Evolutionary conservation across 306 rosid genomes (phyloP).

Genomic region (Betula pendula): DNA sequence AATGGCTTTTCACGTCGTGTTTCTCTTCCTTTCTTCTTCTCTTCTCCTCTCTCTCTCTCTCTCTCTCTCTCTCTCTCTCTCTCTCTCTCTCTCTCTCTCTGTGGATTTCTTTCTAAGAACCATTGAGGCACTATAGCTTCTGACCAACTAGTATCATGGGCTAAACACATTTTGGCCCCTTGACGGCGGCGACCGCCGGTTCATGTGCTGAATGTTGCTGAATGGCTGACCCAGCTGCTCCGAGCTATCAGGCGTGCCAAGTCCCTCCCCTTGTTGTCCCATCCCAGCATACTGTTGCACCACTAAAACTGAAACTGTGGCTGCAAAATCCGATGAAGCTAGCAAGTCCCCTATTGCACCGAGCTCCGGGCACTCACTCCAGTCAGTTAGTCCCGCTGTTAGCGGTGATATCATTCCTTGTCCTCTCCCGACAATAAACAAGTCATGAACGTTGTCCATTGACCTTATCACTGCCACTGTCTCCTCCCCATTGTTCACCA

Average conservation of each 20-base stretch:
- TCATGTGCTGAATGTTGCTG: slow-evolving; percentile 1
- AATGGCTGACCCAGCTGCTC: slow-evolving; percentile 1
- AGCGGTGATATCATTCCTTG: slow-evolving; percentile 69
- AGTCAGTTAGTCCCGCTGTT: slow-evolving; percentile 86
- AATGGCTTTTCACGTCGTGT: not conserved
- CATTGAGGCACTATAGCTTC: not conserved
- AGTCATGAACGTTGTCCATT: slow-evolving; percentile 64
- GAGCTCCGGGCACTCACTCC: slow-evolving; percentile 96
- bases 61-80: not conserved
- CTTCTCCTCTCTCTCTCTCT: not conserved
- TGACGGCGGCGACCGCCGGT: slow-evolving; percentile 15
- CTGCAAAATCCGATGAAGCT: slow-evolving; percentile 87
- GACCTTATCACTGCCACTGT: slow-evolving; percentile 71
- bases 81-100: not conserved
- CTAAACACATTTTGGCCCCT: slow-evolving; percentile 14
- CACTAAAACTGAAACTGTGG: slow-evolving; percentile 78
- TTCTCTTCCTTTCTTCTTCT: not conserved
- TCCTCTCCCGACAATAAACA: slow-evolving; percentile 89
- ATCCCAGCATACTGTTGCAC: slow-evolving; percentile 65
- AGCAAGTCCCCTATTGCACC: slow-evolving; percentile 87
- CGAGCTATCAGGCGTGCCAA: slow-evolving; percentile 19
- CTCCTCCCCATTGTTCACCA: slow-evolving; percentile 82
- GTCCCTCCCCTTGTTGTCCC: slow-evolving; percentile 29
- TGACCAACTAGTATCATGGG: not conserved
- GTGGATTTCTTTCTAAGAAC: not conserved